phyloP scores from a whole-genome alignment of 1,284 basidiomycete species.

The Cutaneotrichosporon mucoides region DNA sequence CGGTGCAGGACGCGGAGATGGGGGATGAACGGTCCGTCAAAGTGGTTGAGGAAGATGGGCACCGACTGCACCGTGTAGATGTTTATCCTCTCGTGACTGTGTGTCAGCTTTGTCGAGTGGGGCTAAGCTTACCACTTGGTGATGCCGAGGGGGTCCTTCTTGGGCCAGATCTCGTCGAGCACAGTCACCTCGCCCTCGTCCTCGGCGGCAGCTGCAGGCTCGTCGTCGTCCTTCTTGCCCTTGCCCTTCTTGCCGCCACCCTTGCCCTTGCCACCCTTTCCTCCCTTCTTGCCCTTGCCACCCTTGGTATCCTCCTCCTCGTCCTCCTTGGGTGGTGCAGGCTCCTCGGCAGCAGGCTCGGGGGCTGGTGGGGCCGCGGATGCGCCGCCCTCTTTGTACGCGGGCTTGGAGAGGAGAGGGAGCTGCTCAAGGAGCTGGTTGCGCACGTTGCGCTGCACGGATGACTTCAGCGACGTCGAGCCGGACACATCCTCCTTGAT shows the following conservation, averaged over 20 bases:
- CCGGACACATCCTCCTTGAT: slow-evolving; percentile 82
- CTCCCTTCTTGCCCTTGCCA: slow-evolving; percentile 22
- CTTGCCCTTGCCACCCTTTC: slow-evolving; percentile 26
- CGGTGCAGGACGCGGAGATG: slow-evolving; percentile 84
- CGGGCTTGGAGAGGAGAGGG: slow-evolving; percentile 57
- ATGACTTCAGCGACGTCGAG: slow-evolving; percentile 92
- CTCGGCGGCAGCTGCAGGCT: slow-evolving; percentile 45
- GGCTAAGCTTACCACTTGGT: slow-evolving; percentile 74
- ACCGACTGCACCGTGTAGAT: slow-evolving; percentile 82
- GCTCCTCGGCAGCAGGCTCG: background rate
- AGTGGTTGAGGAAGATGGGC: slow-evolving; percentile 95
- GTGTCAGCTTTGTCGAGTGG: slow-evolving; percentile 1
- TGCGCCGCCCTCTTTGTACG: slow-evolving; percentile 27
- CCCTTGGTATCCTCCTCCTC: slow-evolving; percentile 30
- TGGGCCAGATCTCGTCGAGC: slow-evolving; percentile 93
- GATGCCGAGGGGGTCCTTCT: slow-evolving; percentile 89
- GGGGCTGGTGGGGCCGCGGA: slow-evolving; percentile 16
- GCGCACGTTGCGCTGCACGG: slow-evolving; percentile 86
- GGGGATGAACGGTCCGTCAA: slow-evolving; percentile 88
- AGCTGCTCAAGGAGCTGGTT: slow-evolving; percentile 75
- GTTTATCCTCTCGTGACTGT: slow-evolving; percentile 88
- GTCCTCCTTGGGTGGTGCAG: slow-evolving; percentile 14
- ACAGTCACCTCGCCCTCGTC: slow-evolving; percentile 53
- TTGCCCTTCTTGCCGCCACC: slow-evolving; percentile 34
- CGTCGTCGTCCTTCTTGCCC: slow-evolving; percentile 34